Evolutionary conservation across 306 rosid genomes (phyloP), one percentile per base, ranked within the genome.

Genomic region (Vachellia collinsii): DNA sequence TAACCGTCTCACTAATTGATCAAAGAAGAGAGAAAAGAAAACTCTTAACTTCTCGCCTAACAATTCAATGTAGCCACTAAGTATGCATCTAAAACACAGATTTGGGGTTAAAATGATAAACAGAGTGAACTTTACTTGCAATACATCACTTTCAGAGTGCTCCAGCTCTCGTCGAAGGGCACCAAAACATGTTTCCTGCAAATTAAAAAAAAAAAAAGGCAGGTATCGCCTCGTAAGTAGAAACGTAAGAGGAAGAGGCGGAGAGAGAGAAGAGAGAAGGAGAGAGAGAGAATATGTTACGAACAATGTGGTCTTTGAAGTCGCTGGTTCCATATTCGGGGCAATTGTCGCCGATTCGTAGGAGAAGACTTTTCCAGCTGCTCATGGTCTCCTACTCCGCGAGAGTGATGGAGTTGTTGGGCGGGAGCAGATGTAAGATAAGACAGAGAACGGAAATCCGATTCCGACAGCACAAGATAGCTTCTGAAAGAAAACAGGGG

Each of bases 221-320:
- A 70, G 76, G 20, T 70, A 61, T 36, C 70, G 48, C 59, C 43
- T 79, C 14, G 23, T n/a, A 43, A 34, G 16, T 5, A 12, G 14
- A 37, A 34, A 23, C 1, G 6, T 8, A 39, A 38, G 46, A 17
- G 14, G 36, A 58, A 22, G 17, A 66, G n/a, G 23, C 13, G 48
- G 4, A 22, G 37, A 54, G 17, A 22, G 22, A 42, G 23, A 73
- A 22, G 37, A 54, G 17, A 22, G 22, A 42, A n/a, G 22, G 37
- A 54, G 17, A 22, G 22, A 42, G 23, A 73, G 77, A 43, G 22
- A 75, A 64, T 39, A 20, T 4, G 62, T 76, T 25, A 67, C 95
- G 76, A 14, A 93, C 99, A 85, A 95, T 92, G 91, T 95, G 98
- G 65, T 95, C 99, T 81, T 95, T 95, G 92, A 86, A 84, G 76